These are phyloP conservation scores for Murraya paniculata DNA, from an alignment of 345 rosid genomes.

Conservation along the genomic window DNA sequence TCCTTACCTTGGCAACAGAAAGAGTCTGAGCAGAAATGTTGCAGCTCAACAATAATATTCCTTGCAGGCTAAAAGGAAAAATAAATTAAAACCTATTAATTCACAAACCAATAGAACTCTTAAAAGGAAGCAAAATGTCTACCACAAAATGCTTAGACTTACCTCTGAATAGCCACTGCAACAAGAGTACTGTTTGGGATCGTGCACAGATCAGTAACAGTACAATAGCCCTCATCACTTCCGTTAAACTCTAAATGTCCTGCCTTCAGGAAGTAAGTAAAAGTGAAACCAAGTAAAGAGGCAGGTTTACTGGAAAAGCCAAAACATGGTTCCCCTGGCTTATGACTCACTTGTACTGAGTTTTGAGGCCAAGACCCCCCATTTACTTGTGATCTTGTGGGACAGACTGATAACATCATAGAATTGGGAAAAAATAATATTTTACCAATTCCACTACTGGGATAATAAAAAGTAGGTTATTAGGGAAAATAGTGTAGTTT, in stretches of 20 bases:
- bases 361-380: background rate
- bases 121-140: background rate
- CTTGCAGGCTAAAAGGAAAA: slow-evolving; percentile 59
- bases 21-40: slow-evolving; percentile 52
- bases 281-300: slow-evolving; percentile 9
- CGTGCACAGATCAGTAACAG: slow-evolving; percentile 65
- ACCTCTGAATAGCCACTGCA: slow-evolving; percentile 82
- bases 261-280: slow-evolving; percentile 51
- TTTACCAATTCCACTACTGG: background rate
- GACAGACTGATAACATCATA: background rate
- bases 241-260: slow-evolving; percentile 41
- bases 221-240: slow-evolving; percentile 40
- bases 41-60: slow-evolving; percentile 64
- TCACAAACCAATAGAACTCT: background rate
- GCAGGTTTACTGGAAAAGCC: background rate
- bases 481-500: background rate
- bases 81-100: slow-evolving; percentile 5
- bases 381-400: background rate
- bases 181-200: slow-evolving; percentile 44
- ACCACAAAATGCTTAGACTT: slow-evolving; percentile 14
- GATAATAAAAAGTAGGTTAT: background rate
- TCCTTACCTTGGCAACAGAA: slow-evolving; percentile 57
- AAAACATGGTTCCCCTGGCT: background rate
- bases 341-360: background rate
- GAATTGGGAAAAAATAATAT: background rate